Evolutionary conservation across 2,329 filamentous ascomycete species (phyloP).

Genomic region (Phialocephala sp.): DNA sequence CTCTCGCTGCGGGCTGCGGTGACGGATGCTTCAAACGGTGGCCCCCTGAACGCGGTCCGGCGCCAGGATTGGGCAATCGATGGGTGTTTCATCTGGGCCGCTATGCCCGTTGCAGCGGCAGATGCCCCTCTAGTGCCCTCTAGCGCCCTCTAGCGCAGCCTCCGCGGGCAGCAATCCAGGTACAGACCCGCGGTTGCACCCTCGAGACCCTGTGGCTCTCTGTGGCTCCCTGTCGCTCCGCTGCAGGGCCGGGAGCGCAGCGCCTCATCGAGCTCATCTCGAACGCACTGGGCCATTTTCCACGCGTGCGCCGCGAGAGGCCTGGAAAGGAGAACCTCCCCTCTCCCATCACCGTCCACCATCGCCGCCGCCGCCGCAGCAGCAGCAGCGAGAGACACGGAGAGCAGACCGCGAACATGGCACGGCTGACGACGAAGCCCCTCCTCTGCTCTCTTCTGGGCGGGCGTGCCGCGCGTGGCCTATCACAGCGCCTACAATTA

Average conservation of each 20-base stretch:
- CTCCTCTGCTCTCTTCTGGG: background rate
- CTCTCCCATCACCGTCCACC: background rate
- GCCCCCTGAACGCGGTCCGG: background rate
- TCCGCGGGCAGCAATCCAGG: background rate
- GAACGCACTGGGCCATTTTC: background rate
- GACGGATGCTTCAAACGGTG: background rate
- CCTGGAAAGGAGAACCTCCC: background rate
- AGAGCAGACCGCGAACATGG: background rate
- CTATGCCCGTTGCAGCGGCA: background rate
- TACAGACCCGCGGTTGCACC: too few relatives aligned
- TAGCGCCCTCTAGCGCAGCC: background rate
- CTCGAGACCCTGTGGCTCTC: too few relatives aligned
- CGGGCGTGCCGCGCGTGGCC: background rate
- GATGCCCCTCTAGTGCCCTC: too few relatives aligned
- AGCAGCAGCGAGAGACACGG: background rate
- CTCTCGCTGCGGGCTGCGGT: background rate
- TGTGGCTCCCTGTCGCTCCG: too few relatives aligned
- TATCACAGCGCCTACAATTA: conserved; percentile 14
- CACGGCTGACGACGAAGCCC: background rate
- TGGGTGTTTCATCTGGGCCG: background rate
- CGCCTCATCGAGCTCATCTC: background rate
- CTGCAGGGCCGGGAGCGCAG: background rate
- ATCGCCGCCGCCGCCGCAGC: background rate
- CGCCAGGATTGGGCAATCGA: background rate
- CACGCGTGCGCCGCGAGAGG: background rate